Evolutionary conservation across 2,329 filamentous ascomycete genomes (phyloP).

Genomic region (Stachybotrys echinatus): DNA sequence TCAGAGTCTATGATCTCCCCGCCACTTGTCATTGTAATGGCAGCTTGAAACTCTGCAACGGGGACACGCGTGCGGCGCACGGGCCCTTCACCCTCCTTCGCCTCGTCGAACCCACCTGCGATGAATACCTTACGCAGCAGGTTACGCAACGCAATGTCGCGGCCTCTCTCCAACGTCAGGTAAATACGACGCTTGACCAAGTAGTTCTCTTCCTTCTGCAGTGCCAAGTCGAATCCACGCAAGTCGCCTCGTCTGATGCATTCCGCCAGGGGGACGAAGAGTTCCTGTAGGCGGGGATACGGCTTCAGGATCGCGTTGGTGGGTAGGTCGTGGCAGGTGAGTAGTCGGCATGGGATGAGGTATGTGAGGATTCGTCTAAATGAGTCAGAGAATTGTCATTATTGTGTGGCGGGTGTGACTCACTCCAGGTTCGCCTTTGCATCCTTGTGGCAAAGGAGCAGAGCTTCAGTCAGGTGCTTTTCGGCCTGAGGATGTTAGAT

Average conservation of each 20-base stretch:
- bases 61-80: slow-evolving; percentile 73
- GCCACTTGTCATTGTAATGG: slow-evolving; percentile 67
- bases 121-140: slow-evolving; percentile 88
- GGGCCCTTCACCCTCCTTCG: slow-evolving; percentile 62
- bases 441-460: slow-evolving; percentile 70
- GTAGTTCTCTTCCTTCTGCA: slow-evolving; percentile 79
- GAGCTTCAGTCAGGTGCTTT: slow-evolving; percentile 73
- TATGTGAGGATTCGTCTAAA: slow-evolving; percentile 84
- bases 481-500: slow-evolving; percentile 54
- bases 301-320: slow-evolving; percentile 64
- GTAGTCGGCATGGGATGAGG: slow-evolving; percentile 85
- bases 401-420: slow-evolving; percentile 20
- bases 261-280: slow-evolving; percentile 72
- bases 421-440: slow-evolving; percentile 77
- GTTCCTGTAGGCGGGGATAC: slow-evolving; percentile 68
- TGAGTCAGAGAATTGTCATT: slow-evolving; percentile 13
- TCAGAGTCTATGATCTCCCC: slow-evolving; percentile 70
- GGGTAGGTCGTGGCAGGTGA: slow-evolving; percentile 83
- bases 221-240: slow-evolving; percentile 74
- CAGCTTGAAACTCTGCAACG: slow-evolving; percentile 78
- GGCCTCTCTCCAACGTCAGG: slow-evolving; percentile 83
- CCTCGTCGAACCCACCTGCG: slow-evolving; percentile 72
- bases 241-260: slow-evolving; percentile 83
- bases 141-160: slow-evolving; percentile 89
- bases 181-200: slow-evolving; percentile 94